Evolutionary conservation across 495 filamentous ascomycete genomes (phyloP), one percentile per base, ranked within the genome.

Genomic region (Podospora comata): DNA sequence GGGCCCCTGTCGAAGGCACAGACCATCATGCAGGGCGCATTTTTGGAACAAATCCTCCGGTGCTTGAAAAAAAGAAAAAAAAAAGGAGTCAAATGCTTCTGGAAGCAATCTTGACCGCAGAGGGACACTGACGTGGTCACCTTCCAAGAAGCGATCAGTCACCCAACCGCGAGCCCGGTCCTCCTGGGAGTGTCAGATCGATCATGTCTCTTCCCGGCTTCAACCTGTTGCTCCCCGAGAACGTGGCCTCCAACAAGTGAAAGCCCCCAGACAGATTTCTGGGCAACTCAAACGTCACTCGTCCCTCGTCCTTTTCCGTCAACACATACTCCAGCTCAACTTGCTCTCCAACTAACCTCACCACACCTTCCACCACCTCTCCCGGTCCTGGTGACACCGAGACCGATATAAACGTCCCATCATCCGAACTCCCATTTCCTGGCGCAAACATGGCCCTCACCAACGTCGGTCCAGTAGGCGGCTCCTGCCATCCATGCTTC

Each of bases 401-500:
- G 6, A 66, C 66, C 19, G 60, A 58, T 2, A 68, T 39, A 32
- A 18, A 32, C 16, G 20, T 44, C 18, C 28, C 28, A 39, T 63
- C 61, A 48, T 63, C 61, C 23, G 39, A 48, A 11, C 39, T 48
- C 13, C 26, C 68, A 53, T 18, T 44, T 18, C 63, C 32, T 23
- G 27, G 44, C 18, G 63, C 53, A 16, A 63, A 63, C 18, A 16
- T 53, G 15, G 59, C 68, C 5, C 44, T 68, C n/a, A 71, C 61
- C 28, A 66, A 44, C 5, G 70, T 68, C 32, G 70, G 70, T 11
- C 70, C 70, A 4, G 70, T 72, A 1, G 66, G 62, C 30, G 71
- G 71, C 64, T 73, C 71, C 26, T 73, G 65, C 27, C 60, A 73
- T 4, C 71, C 68, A 60, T 70, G 67, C 1, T 55, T 44, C 15